Base-by-base conservation (phyloP, 441 rosid genomes). In the Erodium trifolium region DNA sequence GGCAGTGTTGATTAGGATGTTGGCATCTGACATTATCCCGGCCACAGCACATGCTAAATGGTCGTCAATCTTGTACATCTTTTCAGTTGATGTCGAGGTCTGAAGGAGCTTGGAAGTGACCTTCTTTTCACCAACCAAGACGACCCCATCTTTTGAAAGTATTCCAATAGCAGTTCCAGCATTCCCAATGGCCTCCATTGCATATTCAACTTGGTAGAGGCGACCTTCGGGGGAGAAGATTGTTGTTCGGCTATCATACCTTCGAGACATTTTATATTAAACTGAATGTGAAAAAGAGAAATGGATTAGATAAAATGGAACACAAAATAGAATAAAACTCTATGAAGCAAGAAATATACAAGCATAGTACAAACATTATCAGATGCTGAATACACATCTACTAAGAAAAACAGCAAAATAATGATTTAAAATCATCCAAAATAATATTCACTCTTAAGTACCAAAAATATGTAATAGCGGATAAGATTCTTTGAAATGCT, bases 201-300 rank as follows among this genome's bases (percentile, higher is more conserved):
- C 98, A 67, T 88, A 92, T 77, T 92, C 98, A 6, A 92, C 98
- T 73, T 92, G 98, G 82, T 92, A 92, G 47, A 92, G 95, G 72
- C 98, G 96, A n/a, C 96, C 98, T 82, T 92, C 98, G 2, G 97
- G 98, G 49, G 98, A 92, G 86, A 92, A 92, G 80, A 92, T 92
- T 39, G 98, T 92, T 0, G 98, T 92, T 68, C 98, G 95, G 78
- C 98, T 92, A 82, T 92, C 98, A 75, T 88, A 92, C 80, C 98
- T 90, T 68, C 96, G 86, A 76, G 98, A 90, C 96, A 92, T 92
- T 69, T 66, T 65, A 19, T 45, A 67, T 64, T 17, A 64, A 23
- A 34, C 47, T 65, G 47, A 12, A 65, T 31, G 34, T 35, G 1
- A 65, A 34, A 0, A 31, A 35, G 47, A 37, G 41, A 65, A 14